Percentiles rank a stretch among this genome's conserved stretches.
These are phyloP conservation scores for Diplogelasinospora grovesii DNA, from an alignment of 495 filamentous ascomycete species.

Conservation along the genomic window DNA sequence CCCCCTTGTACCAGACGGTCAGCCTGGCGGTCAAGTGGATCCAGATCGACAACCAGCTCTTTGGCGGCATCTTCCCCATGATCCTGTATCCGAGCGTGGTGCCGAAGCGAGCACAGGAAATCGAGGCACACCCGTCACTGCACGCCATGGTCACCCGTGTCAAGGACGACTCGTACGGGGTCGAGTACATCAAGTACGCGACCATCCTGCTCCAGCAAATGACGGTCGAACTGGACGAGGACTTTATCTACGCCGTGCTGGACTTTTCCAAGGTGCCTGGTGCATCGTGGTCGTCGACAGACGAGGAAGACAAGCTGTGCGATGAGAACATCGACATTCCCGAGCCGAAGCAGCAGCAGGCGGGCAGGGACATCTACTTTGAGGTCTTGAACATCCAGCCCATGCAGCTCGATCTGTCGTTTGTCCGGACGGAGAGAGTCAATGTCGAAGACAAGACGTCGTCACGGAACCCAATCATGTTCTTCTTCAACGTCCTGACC, in stretches of 20 bases:
- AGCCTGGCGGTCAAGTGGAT: constrained; percentile 94
- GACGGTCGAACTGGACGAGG: constrained; percentile 96
- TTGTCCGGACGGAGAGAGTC: constrained; percentile 92
- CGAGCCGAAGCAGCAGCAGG: constrained; percentile 76
- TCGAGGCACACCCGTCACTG: constrained; percentile 91
- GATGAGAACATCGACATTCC: constrained; percentile 88
- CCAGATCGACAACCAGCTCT: constrained; percentile 97
- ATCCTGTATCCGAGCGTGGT: constrained; percentile 97
- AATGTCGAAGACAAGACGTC: constrained; percentile 92
- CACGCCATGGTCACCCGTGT: constrained; percentile 87
- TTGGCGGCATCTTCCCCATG: constrained; percentile 96
- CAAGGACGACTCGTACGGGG: constrained; percentile 97
- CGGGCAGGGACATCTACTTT: constrained; percentile 92
- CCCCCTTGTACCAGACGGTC: constrained; percentile 84
- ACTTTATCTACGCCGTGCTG: constrained; percentile 91
- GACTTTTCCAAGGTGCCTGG: constrained; percentile 94
- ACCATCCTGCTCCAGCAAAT: constrained; percentile 92
- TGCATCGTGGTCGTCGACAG: constrained; percentile 79
- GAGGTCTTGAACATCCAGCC: constrained; percentile 94
- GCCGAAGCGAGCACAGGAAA: constrained; percentile 93
- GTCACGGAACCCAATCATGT: constrained; percentile 90
- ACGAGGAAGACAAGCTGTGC: constrained; percentile 74
- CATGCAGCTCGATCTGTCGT: constrained; percentile 95
- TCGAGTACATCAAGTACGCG: constrained; percentile 97
- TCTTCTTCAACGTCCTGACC: constrained; percentile 94